Evolutionary conservation across 805 yeast genomes (phyloP).

Genomic region (Helenozyma rhizophorensis): DNA sequence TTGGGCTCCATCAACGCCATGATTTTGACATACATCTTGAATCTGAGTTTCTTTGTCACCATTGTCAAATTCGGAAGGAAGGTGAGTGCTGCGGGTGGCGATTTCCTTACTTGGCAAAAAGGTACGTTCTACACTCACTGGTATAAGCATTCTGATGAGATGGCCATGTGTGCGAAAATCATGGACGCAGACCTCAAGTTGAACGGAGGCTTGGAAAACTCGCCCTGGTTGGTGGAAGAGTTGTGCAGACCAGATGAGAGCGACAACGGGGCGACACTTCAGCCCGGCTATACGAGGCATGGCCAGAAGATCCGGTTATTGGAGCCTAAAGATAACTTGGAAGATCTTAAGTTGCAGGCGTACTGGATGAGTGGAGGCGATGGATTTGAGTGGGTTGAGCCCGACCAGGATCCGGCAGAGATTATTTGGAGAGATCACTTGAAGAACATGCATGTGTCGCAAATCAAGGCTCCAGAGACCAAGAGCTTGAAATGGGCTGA

Average conservation of each 20-base stretch:
- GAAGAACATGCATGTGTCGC: conserved; percentile 16
- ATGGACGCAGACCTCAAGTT: conserved; percentile 61
- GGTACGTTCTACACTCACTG: conserved; percentile 64
- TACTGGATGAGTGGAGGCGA: conserved; percentile 71
- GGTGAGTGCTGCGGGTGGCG: conserved; percentile 45
- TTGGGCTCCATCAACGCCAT: conserved; percentile 46
- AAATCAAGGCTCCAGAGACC: conserved; percentile 10
- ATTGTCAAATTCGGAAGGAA: conserved; percentile 39
- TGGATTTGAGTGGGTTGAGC: conserved; percentile 21
- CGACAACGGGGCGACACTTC: conserved; percentile 21
- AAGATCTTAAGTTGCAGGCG: conserved; percentile 67
- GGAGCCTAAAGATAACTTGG: conserved; percentile 42
- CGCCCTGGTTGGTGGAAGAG: conserved; percentile 31
- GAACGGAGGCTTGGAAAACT: conserved; percentile 35
- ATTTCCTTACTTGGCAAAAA: conserved; percentile 54
- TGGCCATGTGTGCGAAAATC: conserved; percentile 60
- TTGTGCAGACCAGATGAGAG: conserved; percentile 31
- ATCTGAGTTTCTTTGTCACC: conserved; percentile 38
- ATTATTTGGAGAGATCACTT: conserved; percentile 37
- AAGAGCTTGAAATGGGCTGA: conserved; percentile 38
- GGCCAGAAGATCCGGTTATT: conserved; percentile 38
- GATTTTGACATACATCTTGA: conserved; percentile 35
- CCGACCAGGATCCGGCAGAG: conserved; percentile 33
- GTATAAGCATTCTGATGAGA: conserved; percentile 63
- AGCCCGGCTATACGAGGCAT: conserved; percentile 32